Percentiles rank a stretch among this genome's conserved stretches.
Evolutionary conservation across 2,329 filamentous ascomycete species (phyloP).

Genomic region (Fusarium camptoceras): DNA sequence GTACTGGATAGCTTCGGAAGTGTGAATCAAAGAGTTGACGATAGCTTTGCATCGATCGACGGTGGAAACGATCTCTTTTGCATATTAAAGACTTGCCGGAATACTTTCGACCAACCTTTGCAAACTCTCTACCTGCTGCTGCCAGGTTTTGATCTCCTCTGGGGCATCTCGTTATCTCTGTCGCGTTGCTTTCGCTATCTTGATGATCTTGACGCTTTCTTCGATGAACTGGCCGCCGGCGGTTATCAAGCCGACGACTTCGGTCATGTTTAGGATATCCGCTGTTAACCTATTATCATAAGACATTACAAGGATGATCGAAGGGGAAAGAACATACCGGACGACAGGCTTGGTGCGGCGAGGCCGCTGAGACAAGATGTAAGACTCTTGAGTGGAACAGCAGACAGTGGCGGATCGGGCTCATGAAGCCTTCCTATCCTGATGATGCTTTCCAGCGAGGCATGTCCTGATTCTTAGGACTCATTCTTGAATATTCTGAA

Average conservation of each 20-base stretch:
- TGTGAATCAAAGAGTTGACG: fast-evolving
- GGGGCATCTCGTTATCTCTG: not conserved
- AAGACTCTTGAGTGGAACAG: no score
- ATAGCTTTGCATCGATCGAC: not conserved
- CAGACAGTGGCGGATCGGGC: not conserved
- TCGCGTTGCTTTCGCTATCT: not conserved
- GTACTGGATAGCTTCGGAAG: fast-evolving
- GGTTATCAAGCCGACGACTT: not conserved
- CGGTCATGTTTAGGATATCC: not conserved
- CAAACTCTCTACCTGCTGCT: not conserved
- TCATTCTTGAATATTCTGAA: not conserved
- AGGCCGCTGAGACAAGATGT: no score
- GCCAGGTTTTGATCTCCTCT: not conserved
- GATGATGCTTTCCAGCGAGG: no score
- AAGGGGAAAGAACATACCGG: not conserved
- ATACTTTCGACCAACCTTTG: not conserved
- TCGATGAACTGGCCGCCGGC: not conserved
- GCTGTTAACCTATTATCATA: fast-evolving
- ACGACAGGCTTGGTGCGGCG: not conserved
- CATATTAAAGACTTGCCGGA: not conserved
- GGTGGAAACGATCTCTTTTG: not conserved
- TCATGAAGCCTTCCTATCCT: not conserved
- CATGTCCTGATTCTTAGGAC: not conserved
- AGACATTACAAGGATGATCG: fast-evolving
- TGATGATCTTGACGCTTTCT: not conserved